Evolutionary conservation across 768 basidiomycete genomes (phyloP).

Genomic region (Mycena capillaripes): DNA sequence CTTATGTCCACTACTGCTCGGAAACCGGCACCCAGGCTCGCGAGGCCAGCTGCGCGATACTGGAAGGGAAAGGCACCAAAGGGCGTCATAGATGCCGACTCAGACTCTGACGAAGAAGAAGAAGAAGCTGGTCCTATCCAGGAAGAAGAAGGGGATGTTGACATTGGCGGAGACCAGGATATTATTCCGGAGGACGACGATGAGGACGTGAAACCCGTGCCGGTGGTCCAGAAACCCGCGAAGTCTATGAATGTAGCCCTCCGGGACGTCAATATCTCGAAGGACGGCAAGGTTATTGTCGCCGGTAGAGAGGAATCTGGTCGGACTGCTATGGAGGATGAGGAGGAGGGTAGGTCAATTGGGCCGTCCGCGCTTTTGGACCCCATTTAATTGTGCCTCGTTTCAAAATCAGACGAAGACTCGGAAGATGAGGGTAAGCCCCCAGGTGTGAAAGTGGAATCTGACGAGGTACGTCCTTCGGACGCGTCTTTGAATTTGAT

Average conservation of each 20-base stretch:
- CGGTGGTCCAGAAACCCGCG: slow-evolving; percentile 46
- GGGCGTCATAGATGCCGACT: slow-evolving; percentile 71
- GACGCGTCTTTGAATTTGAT: slow-evolving; percentile 16
- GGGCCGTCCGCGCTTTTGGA: slow-evolving; percentile 9
- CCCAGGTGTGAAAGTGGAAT: slow-evolving; percentile 43
- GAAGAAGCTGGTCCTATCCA: slow-evolving; percentile 58
- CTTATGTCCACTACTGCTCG: slow-evolving; percentile 51
- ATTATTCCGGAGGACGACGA: slow-evolving; percentile 60
- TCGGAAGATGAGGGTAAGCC: slow-evolving; percentile 66
- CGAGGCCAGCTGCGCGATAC: slow-evolving; percentile 88
- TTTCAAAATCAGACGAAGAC: slow-evolving; percentile 49
- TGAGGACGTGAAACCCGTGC: slow-evolving; percentile 53
- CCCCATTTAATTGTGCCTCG: slow-evolving; percentile 14
- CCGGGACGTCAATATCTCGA: slow-evolving; percentile 85
- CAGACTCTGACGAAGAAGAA: slow-evolving; percentile 77
- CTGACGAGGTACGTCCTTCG: slow-evolving; percentile 38
- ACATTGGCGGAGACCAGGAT: slow-evolving; percentile 70
- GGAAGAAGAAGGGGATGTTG: slow-evolving; percentile 70
- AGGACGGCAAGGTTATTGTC: slow-evolving; percentile 84
- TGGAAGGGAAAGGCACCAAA: slow-evolving; percentile 94
- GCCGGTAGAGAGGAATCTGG: slow-evolving; percentile 86
- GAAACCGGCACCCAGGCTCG: slow-evolving; percentile 83
- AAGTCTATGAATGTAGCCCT: slow-evolving; percentile 82
- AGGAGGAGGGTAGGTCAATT: slow-evolving; percentile 55
- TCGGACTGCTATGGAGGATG: slow-evolving; percentile 73